Percentiles rank a stretch among this genome's conserved stretches.
Conservation (phyloP, 2,329 filamentous ascomycete species). For the Tolypocladium paradoxum region DNA sequence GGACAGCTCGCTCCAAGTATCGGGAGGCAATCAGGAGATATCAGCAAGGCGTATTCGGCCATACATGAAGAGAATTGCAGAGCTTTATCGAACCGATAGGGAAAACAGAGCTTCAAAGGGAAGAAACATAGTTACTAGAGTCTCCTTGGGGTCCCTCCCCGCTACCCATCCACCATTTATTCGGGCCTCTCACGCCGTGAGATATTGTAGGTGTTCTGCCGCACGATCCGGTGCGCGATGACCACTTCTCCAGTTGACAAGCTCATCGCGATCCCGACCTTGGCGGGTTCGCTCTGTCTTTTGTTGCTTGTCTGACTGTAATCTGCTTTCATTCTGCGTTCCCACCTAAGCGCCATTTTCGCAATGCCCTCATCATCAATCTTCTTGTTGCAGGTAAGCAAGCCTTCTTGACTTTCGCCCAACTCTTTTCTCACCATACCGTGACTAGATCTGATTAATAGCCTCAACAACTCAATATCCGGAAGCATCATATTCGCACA, state of each 20-base stretch:
- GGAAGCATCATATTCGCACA: constrained; percentile 23
- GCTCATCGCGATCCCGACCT: constrained; percentile 1
- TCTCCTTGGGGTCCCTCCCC: too few relatives aligned
- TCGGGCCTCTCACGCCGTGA: too few relatives aligned
- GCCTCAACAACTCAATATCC: constrained; percentile 29
- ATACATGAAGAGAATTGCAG: background rate
- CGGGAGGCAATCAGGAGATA: background rate
- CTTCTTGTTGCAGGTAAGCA: constrained; percentile 6
- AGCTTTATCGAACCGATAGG: too few relatives aligned
- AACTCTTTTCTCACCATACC: background rate
- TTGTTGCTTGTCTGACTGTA: constrained; percentile 1
- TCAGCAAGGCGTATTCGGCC: background rate
- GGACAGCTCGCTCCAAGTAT: constrained; percentile 1
- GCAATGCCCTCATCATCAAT: constrained; percentile 8
- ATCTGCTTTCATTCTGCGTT: constrained; percentile 2
- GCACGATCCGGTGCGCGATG: background rate
- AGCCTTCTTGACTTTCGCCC: background rate
- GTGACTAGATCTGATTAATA: constrained; percentile 27
- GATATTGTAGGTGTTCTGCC: too few relatives aligned
- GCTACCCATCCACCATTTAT: too few relatives aligned
- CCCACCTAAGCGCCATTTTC: constrained; percentile 6
- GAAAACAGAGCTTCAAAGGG: too few relatives aligned
- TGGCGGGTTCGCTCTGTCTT: constrained; percentile 6
- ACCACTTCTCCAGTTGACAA: background rate
- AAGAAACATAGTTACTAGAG: too few relatives aligned